Base-by-base conservation (phyloP, 768 basidiomycete species). In the Naematelia aurantialba region DNA sequence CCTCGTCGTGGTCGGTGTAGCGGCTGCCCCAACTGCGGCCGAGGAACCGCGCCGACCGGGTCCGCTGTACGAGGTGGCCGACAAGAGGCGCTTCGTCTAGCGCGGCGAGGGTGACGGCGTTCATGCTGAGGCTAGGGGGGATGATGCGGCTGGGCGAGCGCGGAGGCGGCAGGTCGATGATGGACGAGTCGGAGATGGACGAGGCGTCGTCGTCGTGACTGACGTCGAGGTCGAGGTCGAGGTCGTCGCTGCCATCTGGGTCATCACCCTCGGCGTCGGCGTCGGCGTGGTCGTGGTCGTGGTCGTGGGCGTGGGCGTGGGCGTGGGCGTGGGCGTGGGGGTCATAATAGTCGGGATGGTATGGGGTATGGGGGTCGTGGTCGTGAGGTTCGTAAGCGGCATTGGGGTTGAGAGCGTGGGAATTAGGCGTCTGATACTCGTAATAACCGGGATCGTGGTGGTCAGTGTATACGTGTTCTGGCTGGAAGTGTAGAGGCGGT, bases 91-190 rank as follows among this genome's bases (percentile, higher is more conserved):
- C 29, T 25, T 63, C 58, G 11, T 45, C 56, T 42, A 25, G 19
- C 2, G n/a, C n/a, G 21, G 45, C 42, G 2, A 58, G 12, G n/a
- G 45, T 29, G 19, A 60, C 61, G 11, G 55, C 29, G 13, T 57
- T 59, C 17, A 68, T 52, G 34, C 66, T 67, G 3, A 63, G 50
- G 51, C 65, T 67, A 2, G 66, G 55, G 1, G 69, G 65, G 24
- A 67, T 50, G 30, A 67, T 61, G 1, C 62, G 30, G 12, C 56
- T 42, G 8, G 70, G 70, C 11, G 62, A 62, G 4, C 55, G 27
- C 1, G 66, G 66, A 4, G 59, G 68, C 2, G 71, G 71, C 10
- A 73, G 61, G 49, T 73, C 71, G 17, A 73, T 73, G 53, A 73
- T 73, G 4, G 52, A 24, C 27, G 30, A 31, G 52, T 52, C 52